Conservation (phyloP, 1,139 yeast genomes). For the Geotrichum reessii region DNA sequence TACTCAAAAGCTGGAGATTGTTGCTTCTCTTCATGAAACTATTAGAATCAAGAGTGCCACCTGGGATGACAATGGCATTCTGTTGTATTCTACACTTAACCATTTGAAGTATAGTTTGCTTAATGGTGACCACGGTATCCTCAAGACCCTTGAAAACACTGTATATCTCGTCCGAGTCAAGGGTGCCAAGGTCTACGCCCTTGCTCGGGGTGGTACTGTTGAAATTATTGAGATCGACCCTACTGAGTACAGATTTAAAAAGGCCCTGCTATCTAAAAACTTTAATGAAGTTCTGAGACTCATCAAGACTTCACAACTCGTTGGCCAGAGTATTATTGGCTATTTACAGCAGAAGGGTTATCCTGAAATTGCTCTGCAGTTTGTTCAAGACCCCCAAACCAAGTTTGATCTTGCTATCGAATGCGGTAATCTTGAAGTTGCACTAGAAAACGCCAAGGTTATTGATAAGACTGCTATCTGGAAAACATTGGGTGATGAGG, state of each 20-base stretch:
- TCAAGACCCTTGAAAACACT: conserved; percentile 89
- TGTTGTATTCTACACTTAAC: conserved; percentile 88
- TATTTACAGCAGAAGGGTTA: conserved; percentile 92
- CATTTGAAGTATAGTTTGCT: conserved; percentile 90
- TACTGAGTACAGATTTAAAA: conserved; percentile 93
- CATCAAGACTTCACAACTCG: conserved; percentile 82
- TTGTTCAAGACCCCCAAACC: conserved; percentile 94
- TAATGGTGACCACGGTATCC: conserved; percentile 92
- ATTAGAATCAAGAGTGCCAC: conserved; percentile 95
- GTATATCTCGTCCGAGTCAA: conserved; percentile 70
- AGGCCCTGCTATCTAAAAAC: conserved; percentile 82
- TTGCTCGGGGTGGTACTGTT: conserved; percentile 81
- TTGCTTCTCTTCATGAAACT: conserved; percentile 90
- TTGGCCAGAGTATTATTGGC: conserved; percentile 94
- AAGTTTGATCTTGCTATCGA: conserved; percentile 93
- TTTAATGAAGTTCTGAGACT: conserved; percentile 88
- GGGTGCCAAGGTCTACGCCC: conserved; percentile 69
- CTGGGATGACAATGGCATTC: conserved; percentile 93
- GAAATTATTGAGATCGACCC: conserved; percentile 81
- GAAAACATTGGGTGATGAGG: conserved; percentile 81
- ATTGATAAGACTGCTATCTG: conserved; percentile 66
- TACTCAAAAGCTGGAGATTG: conserved; percentile 66
- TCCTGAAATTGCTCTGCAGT: conserved; percentile 83
- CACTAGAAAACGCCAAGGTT: conserved; percentile 81
- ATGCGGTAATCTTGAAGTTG: conserved; percentile 82